A percentile compares a stretch with the other conserved stretches of the same genome.
These are phyloP conservation scores for Beauveria brongniartii DNA, from an alignment of 2,329 filamentous ascomycete species.

Conservation along the genomic window DNA sequence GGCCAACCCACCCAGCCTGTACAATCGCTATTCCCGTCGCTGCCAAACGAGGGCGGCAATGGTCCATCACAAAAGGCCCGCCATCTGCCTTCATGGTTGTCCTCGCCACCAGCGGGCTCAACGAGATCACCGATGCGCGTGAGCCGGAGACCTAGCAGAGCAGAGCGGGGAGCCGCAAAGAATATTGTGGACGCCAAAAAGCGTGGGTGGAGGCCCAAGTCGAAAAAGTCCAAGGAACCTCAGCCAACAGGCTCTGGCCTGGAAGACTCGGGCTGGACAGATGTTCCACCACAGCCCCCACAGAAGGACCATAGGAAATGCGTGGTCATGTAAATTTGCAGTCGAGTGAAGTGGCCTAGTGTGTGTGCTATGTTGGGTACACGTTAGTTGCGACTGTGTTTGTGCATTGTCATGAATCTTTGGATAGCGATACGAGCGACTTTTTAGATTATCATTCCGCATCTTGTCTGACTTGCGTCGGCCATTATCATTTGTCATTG, in stretches of 20 bases:
- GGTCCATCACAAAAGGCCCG: slow-evolving; percentile 12
- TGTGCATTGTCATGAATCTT: not conserved
- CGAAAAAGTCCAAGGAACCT: slow-evolving; percentile 30
- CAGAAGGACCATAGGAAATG: slow-evolving; percentile 38
- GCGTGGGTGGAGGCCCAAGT: slow-evolving; percentile 44
- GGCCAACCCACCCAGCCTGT: slow-evolving; percentile 14
- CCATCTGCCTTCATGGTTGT: slow-evolving; percentile 26
- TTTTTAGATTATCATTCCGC: not conserved
- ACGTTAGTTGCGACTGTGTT: not conserved
- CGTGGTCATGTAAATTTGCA: slow-evolving; percentile 37
- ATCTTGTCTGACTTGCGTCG: not conserved
- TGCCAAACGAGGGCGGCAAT: not conserved
- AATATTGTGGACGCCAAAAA: slow-evolving; percentile 55
- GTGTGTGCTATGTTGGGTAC: not conserved
- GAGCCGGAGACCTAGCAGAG: slow-evolving; percentile 43
- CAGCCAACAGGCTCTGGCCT: slow-evolving; percentile 10
- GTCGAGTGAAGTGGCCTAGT: not conserved
- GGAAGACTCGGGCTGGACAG: slow-evolving; percentile 42
- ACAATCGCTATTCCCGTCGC: slow-evolving; percentile 10
- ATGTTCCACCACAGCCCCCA: slow-evolving; percentile 31
- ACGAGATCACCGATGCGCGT: slow-evolving; percentile 34
- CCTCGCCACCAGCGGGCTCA: slow-evolving; percentile 26
- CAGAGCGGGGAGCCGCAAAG: slow-evolving; percentile 52
- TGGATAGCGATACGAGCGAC: slow-evolving; percentile 7
- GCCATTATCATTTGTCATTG: not conserved